A percentile compares a stretch with the other conserved stretches of the same genome.
Evolutionary conservation across 768 basidiomycete genomes (phyloP).

Genomic region (Lactarius pseudohatsudake): DNA sequence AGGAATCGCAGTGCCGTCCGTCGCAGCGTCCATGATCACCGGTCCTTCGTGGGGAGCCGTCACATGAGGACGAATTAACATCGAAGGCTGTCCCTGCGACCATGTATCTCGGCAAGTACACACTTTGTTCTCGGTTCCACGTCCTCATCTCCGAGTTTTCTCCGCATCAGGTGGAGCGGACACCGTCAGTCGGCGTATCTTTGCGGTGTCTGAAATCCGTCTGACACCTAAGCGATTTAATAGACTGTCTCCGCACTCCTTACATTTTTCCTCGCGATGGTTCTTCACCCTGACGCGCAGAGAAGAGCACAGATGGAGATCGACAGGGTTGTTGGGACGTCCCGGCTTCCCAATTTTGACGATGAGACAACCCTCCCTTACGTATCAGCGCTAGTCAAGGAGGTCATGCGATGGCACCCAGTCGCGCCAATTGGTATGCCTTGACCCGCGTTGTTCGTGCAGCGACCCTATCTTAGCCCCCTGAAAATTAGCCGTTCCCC

Average conservation of each 20-base stretch:
- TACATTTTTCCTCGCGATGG: conserved; percentile 32
- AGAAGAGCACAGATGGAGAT: conserved; percentile 33
- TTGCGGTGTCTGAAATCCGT: background rate
- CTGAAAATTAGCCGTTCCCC: conserved; percentile 20
- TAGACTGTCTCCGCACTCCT: conserved; percentile 31
- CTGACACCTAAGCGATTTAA: background rate
- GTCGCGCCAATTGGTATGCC: conserved; percentile 28
- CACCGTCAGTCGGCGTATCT: conserved; percentile 23
- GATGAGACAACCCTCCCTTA: conserved; percentile 32
- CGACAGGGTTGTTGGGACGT: conserved; percentile 28
- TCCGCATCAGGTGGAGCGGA: conserved; percentile 25
- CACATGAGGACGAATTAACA: conserved; percentile 21
- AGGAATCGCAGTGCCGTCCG: conserved; percentile 18
- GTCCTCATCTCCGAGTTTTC: background rate
- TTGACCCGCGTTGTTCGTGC: background rate
- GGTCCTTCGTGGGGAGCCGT: conserved; percentile 16
- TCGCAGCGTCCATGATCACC: conserved; percentile 23
- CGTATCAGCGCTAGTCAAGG: conserved; percentile 31
- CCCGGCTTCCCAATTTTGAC: conserved; percentile 25
- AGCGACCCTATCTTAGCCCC: background rate
- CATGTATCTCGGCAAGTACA: conserved; percentile 20
- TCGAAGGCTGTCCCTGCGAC: conserved; percentile 24
- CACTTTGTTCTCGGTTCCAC: background rate
- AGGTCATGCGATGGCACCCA: conserved; percentile 32
- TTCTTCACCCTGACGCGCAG: conserved; percentile 33